Base-by-base conservation (phyloP, 768 basidiomycete species). In the Hygrocybe coccinea region DNA sequence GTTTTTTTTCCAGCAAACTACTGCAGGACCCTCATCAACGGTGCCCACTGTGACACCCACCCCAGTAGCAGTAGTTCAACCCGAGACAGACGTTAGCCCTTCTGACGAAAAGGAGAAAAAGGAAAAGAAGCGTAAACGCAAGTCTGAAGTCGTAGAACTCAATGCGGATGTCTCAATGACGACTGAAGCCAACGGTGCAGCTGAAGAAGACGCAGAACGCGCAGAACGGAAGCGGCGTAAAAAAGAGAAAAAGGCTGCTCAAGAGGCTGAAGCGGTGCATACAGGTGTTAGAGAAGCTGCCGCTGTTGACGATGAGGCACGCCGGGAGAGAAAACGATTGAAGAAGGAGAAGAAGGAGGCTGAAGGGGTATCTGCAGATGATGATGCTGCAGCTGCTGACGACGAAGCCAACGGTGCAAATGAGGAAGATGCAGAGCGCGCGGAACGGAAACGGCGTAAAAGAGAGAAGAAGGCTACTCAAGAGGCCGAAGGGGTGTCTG, bases 91-190 rank as follows among this genome's bases (percentile, higher is more conserved):
- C 22, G 21, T 43, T 44, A 73, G 74, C 54, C 55, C 65, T 45
- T 73, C 71, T 25, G 66, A 72, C 14, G 64, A 73, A 7, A 76
- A 74, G 64, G 77, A 82, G 24, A 86, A 85, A 66, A 89, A 89
- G 66, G 89, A 91, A 66, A 89, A 90, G 74, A 95, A 95, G 67
- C 83, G 90, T 52, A 92, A 91, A 69, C 82, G 88, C 47, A 89
- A 88, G 65, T 86, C 85, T 1, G 86, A 84, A 59, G 77, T 66
- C 7, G 69, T 71, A 0, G 81, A 74, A 37, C 62, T 56, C 15
- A 74, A 70, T 14, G 71, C 63, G n/a, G 75, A 79, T 53, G 70
- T 76, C 21, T 70, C 79, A 11, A 73, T 77, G 67, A 70, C 66
- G 0, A 67, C 66, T 11, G 21, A 36, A 11, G 54, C 49, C 22